phyloP scores from a whole-genome alignment of 257 asterid species.

The Linaria vulgaris region DNA sequence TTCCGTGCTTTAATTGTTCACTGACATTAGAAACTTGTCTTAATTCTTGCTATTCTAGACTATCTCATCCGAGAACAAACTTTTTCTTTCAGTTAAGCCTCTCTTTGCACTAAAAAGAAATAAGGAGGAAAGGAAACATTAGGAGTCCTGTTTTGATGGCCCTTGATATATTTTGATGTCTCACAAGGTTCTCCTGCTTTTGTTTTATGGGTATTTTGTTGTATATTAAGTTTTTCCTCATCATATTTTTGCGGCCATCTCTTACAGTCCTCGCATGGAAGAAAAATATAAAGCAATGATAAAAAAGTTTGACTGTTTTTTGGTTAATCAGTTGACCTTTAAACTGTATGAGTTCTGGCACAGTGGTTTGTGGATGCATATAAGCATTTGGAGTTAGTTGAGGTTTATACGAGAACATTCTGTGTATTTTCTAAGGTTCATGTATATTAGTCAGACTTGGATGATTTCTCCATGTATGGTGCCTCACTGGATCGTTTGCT shows the following conservation, averaged over 20 bases:
- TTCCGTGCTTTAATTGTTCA: conserved; percentile 6
- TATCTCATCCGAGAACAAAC: no score
- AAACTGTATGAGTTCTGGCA: neutral
- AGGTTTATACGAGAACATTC: neutral
- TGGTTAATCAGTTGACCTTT: neutral
- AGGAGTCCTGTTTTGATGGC: neutral
- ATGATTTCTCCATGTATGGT: neutral
- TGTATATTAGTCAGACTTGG: neutral
- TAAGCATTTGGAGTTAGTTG: neutral
- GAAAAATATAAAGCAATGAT: neutral
- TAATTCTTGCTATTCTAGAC: conserved; percentile 7
- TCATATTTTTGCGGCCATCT: neutral
- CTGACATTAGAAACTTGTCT: conserved; percentile 2
- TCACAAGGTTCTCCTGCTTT: neutral
- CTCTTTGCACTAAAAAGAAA: no score
- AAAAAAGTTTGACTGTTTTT: neutral
- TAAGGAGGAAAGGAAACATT: neutral
- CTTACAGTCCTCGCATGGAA: neutral
- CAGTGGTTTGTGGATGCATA: neutral
- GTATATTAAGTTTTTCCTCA: neutral
- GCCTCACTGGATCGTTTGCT: conserved; percentile 8
- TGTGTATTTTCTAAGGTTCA: neutral
- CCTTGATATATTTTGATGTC: conserved; percentile 7
- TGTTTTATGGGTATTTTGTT: conserved; percentile 5
- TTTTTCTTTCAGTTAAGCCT: no score